Conservation (phyloP, 352 stramenopile genomes). For the Aphanomyces stellatus region DNA sequence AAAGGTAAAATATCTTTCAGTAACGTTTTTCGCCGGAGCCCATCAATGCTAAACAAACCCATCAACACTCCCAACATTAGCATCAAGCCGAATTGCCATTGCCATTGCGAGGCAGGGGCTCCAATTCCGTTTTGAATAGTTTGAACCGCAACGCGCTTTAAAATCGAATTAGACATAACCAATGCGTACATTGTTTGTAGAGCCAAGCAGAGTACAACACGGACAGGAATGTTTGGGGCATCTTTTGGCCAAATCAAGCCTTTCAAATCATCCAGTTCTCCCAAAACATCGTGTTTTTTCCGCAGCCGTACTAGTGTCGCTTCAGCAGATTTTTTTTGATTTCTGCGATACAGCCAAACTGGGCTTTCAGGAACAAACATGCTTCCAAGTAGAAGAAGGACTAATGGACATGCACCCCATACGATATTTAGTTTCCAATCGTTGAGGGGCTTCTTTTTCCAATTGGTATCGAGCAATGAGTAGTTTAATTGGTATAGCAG, state of each 20-base stretch:
- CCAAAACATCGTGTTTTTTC: constrained; percentile 74
- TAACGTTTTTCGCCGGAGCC: constrained; percentile 80
- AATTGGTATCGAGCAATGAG: constrained; percentile 49
- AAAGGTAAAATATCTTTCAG: constrained; percentile 82
- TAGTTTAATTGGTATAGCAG: constrained; percentile 65
- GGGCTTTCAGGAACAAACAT: constrained; percentile 70
- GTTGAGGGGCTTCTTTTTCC: constrained; percentile 56
- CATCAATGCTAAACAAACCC: constrained; percentile 73
- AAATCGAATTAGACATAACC: constrained; percentile 56
- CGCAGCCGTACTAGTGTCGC: constrained; percentile 51
- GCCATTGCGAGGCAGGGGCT: constrained; percentile 61
- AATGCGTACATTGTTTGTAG: constrained; percentile 62
- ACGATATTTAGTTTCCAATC: constrained; percentile 78
- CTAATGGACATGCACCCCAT: constrained; percentile 57
- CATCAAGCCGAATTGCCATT: constrained; percentile 72
- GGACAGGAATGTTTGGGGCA: constrained; percentile 59
- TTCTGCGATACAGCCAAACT: constrained; percentile 63
- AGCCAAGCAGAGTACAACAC: constrained; percentile 43
- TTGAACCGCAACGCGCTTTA: constrained; percentile 60
- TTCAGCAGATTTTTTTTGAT: constrained; percentile 60
- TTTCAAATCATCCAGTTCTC: constrained; percentile 64
- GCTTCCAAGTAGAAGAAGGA: constrained; percentile 45
- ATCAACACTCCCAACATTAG: constrained; percentile 55
- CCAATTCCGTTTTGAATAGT: constrained; percentile 28
- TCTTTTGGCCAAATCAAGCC: constrained; percentile 57